A percentile compares a stretch with the other conserved stretches of the same genome.
phyloP scores from a whole-genome alignment of 345 rosid genomes.

The Citrus inodora region DNA sequence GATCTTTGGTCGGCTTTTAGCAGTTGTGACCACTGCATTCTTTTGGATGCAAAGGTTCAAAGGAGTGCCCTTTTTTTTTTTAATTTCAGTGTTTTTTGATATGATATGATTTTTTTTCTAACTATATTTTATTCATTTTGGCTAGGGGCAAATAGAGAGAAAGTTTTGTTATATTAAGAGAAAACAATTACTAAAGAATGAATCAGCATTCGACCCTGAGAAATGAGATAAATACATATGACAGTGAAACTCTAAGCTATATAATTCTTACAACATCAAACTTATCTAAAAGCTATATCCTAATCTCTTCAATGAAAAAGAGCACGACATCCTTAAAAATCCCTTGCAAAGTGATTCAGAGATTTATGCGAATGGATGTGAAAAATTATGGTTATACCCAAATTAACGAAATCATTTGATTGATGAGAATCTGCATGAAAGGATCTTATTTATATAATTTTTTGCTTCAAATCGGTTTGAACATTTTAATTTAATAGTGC shows the following conservation, averaged over 20 bases:
- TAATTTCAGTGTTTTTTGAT: background rate
- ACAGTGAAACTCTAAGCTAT: background rate
- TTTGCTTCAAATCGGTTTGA: background rate
- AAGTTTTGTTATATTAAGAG: background rate
- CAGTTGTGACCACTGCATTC: background rate
- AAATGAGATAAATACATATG: too few relatives aligned
- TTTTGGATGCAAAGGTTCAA: background rate
- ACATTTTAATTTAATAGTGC: constrained; percentile 15
- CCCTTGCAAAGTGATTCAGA: background rate
- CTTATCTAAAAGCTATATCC: background rate
- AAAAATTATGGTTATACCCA: background rate
- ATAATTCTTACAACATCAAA: background rate
- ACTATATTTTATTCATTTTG: background rate
- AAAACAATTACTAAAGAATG: background rate
- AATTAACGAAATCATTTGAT: background rate
- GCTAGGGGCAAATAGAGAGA: background rate
- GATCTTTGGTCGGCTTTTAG: background rate
- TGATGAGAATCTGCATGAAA: background rate
- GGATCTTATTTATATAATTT: background rate
- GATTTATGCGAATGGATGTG: background rate
- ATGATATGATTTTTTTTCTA: background rate
- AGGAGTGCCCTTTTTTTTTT: background rate
- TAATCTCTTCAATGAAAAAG: background rate
- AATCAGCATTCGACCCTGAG: background rate
- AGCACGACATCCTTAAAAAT: background rate